Percentiles rank a stretch among this genome's conserved stretches.
These are phyloP conservation scores for Paramecium tetraurelia DNA, from an alignment of 73 alveolate genomes.

Conservation along the genomic window DNA sequence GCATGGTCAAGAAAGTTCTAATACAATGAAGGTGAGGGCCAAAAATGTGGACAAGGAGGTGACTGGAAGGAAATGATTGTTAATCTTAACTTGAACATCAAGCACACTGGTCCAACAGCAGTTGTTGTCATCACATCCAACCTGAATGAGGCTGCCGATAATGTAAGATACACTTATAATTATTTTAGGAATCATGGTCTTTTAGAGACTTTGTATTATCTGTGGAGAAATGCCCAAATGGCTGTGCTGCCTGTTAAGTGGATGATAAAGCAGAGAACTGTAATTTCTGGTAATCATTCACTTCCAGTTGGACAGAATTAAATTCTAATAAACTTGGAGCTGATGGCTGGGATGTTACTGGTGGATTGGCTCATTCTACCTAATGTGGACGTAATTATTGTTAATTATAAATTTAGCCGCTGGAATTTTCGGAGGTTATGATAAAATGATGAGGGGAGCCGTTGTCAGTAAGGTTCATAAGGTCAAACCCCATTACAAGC, in stretches of 20 bases:
- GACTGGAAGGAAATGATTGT: not conserved
- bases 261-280: slow-evolving; percentile 1
- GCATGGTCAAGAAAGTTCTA: not conserved
- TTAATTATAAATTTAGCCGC: not conserved
- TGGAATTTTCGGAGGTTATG: slow-evolving; percentile 17
- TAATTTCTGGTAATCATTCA: not conserved
- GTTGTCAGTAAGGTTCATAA: not conserved
- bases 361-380: not conserved
- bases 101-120: slow-evolving; percentile 37
- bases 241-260: slow-evolving; percentile 13
- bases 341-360: slow-evolving; percentile 41
- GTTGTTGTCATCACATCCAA: slow-evolving; percentile 31
- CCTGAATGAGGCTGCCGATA: slow-evolving; percentile 27
- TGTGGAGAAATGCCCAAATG: slow-evolving; percentile 31
- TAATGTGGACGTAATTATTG: slow-evolving; percentile 12
- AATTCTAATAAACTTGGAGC: not conserved
- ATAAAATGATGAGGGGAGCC: not conserved
- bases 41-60: not conserved
- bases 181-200: slow-evolving; percentile 26
- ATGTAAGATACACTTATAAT: not conserved
- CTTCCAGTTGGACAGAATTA: not conserved
- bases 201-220: not conserved
- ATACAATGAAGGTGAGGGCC: not conserved
- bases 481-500: not conserved
- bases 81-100: not conserved